These are phyloP conservation scores for Brassica balearica DNA, from an alignment of 441 rosid species.

Conservation along the genomic window DNA sequence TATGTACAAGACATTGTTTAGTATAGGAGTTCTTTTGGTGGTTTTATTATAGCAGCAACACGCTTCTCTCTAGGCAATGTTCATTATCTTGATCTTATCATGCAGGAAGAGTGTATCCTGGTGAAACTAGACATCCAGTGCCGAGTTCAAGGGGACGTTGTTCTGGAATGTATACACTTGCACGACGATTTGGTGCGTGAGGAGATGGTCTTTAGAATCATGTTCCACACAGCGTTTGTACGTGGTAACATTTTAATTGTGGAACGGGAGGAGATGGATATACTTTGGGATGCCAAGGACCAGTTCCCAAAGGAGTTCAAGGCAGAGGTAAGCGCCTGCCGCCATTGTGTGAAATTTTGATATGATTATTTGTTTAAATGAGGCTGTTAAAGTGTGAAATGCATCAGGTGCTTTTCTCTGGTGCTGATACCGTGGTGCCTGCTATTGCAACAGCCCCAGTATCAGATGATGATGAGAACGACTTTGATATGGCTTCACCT, in stretches of 20 bases:
- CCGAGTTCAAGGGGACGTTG: conserved; percentile 92
- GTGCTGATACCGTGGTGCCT: conserved; percentile 74
- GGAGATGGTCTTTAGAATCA: conserved; percentile 81
- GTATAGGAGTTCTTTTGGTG: conserved; percentile 9
- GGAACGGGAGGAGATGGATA: conserved; percentile 79
- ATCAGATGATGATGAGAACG: conserved; percentile 72
- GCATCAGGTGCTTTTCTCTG: conserved; percentile 91
- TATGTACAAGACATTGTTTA: conserved; percentile 9
- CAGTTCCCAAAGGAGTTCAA: conserved; percentile 74
- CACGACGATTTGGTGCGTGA: conserved; percentile 71
- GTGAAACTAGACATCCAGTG: conserved; percentile 82
- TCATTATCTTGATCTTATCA: conserved; percentile 34
- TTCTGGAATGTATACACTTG: conserved; percentile 88
- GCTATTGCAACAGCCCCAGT: conserved; percentile 50
- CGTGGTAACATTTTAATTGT: conserved; percentile 73
- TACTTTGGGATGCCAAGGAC: conserved; percentile 85
- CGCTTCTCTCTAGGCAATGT: conserved; percentile 27
- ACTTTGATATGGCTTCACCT: conserved; percentile 69
- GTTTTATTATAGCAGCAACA: neutral
- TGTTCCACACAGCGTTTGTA: conserved; percentile 94
- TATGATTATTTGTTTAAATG: conserved; percentile 32
- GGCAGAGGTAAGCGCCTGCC: conserved; percentile 69
- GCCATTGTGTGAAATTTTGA: conserved; percentile 43
- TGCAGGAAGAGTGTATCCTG: conserved; percentile 80
- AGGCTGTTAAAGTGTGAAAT: conserved; percentile 71